Base-by-base conservation (phyloP, 305 asterid species). In the Ajuga reptans region DNA sequence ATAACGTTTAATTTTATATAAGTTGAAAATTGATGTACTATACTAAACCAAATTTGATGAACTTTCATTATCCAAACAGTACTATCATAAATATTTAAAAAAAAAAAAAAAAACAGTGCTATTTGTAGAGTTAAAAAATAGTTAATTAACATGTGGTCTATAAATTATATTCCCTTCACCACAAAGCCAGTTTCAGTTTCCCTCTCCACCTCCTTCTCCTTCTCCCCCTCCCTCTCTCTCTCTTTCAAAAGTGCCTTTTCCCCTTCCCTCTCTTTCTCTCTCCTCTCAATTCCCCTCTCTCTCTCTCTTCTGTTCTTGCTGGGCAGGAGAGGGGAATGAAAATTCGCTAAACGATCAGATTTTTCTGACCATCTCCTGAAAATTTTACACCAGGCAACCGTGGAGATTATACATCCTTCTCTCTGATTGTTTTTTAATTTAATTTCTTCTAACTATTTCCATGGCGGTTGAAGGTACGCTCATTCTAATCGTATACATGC, bases 101-200 rank as follows among this genome's bases (percentile, higher is more conserved):
- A 27, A 41, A 53, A 8, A 24, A 9, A 69, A 10, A 34, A 46
- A 11, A 16, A 36, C 17, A 53, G 5, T 27, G 1, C 9, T 11
- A 52, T 39, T 57, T 52, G 5, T 39, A 5, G 1, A 4, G 4
- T 11, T 33, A 24, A 46, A 49, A 33, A 5, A 8, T 4, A 1
- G 16, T 24, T 43, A 34, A 63, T 76, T 65, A 79, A 70, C 73
- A 63, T 72, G 67, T 60, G 68, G 64, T 69, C 74, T 84, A 78
- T 83, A 85, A 78, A 81, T 60, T 70, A 47, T 58, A 72, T 68
- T 75, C 85, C 80, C 80, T 77, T 68, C 64, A 71, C 83, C 84
- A 71, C 81, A 84, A 77, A 80, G 51, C 78, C 76, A 68, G 67
- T 66, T 76, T 72, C 49, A 63, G 61, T 57, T 36, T 64, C 57